These are phyloP conservation scores for Angomonas deanei DNA, from an alignment of 208 protist species.

Conservation along the genomic window DNA sequence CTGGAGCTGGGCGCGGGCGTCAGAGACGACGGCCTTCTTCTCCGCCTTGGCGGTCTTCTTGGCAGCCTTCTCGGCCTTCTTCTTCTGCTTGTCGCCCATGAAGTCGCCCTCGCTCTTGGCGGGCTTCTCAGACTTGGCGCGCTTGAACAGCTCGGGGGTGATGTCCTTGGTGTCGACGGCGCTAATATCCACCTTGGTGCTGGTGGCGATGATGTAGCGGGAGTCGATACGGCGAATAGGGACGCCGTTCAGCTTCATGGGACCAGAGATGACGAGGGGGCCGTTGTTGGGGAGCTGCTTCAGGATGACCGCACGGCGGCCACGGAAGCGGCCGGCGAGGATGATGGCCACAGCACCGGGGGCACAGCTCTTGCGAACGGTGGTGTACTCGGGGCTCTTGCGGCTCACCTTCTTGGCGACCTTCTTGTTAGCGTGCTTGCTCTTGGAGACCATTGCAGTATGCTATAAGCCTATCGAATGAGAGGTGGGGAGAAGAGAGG, in stretches of 20 bases:
- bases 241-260: slow-evolving; percentile 96
- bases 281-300: slow-evolving; percentile 95
- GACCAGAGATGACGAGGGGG: slow-evolving; percentile 95
- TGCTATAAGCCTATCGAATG: slow-evolving; percentile 9
- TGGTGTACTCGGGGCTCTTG: slow-evolving; percentile 30
- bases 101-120: slow-evolving; percentile 79
- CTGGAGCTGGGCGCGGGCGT: slow-evolving; percentile 64
- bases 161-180: slow-evolving; percentile 72
- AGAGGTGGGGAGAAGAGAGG: slow-evolving; percentile 2
- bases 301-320: slow-evolving; percentile 97
- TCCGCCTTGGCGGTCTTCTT: slow-evolving; percentile 68
- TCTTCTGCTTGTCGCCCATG: slow-evolving; percentile 81
- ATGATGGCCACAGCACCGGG: slow-evolving; percentile 28
- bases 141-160: slow-evolving; percentile 61
- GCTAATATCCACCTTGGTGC: slow-evolving; percentile 95
- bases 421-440: slow-evolving; percentile 27
- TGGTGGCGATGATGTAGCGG: slow-evolving; percentile 97
- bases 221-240: slow-evolving; percentile 97
- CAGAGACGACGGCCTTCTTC: slow-evolving; percentile 57
- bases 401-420: slow-evolving; percentile 35
- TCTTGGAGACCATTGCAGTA: slow-evolving; percentile 87
- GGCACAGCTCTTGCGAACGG: slow-evolving; percentile 21
- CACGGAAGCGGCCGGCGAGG: slow-evolving; percentile 89
- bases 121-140: slow-evolving; percentile 68
- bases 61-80: slow-evolving; percentile 53